Evolutionary conservation across 805 yeast species (phyloP).

Genomic region (Candida pini): DNA sequence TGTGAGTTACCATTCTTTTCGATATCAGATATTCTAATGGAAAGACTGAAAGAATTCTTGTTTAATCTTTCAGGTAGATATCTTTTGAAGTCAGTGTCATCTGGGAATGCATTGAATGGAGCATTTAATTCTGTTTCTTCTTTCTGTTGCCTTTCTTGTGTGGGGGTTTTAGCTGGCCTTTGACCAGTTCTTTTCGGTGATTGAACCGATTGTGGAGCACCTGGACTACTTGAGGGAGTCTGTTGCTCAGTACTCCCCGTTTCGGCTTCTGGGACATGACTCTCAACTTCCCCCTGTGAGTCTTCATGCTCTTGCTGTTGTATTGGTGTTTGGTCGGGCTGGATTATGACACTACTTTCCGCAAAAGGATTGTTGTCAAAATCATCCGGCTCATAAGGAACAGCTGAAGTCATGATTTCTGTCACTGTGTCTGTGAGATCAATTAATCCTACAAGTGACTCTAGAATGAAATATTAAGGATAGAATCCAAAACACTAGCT

Average conservation of each 20-base stretch:
- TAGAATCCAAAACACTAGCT: too few relatives aligned
- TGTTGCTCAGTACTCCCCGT: neutral
- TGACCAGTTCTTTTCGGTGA: neutral
- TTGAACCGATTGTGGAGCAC: slow-evolving; percentile 9
- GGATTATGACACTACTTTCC: slow-evolving; percentile 31
- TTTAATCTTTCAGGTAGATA: slow-evolving; percentile 48
- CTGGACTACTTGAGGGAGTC: neutral
- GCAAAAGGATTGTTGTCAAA: slow-evolving; percentile 61
- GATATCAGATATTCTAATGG: slow-evolving; percentile 56
- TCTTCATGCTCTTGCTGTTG: neutral
- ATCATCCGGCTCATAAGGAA: slow-evolving; percentile 42
- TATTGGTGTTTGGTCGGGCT: slow-evolving; percentile 6
- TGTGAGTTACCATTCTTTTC: slow-evolving; percentile 57
- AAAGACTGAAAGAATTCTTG: slow-evolving; percentile 34
- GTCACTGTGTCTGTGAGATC: neutral
- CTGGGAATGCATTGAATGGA: slow-evolving; percentile 25
- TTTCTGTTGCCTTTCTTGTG: slow-evolving; percentile 24
- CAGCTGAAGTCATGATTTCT: slow-evolving; percentile 29
- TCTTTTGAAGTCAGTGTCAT: slow-evolving; percentile 37
- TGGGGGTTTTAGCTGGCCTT: neutral
- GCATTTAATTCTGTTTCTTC: slow-evolving; percentile 13
- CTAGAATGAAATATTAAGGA: too few relatives aligned
- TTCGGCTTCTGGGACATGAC: neutral
- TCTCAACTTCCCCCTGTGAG: neutral
- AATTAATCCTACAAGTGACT: too few relatives aligned